Evolutionary conservation across 2,329 filamentous ascomycete species (phyloP).

Genomic region (Arthrinium puccinioides): DNA sequence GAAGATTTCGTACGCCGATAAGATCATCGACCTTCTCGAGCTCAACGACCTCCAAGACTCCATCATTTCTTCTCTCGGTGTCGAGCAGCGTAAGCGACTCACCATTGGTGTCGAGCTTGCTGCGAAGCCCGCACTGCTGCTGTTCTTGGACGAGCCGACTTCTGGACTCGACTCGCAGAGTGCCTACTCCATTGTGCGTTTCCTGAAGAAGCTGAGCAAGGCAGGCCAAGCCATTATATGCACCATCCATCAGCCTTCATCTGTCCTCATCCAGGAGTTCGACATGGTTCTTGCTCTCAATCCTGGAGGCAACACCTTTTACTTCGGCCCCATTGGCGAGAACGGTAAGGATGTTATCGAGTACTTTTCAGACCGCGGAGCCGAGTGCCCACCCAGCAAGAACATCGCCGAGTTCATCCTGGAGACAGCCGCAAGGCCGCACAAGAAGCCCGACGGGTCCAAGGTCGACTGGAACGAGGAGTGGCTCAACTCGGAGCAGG

Average conservation of each 20-base stretch:
- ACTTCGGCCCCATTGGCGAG: constrained; percentile 66
- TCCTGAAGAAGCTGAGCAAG: constrained; percentile 55
- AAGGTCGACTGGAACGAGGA: constrained; percentile 66
- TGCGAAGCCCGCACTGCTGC: constrained; percentile 65
- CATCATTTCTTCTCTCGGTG: constrained; percentile 67
- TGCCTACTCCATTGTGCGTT: constrained; percentile 66
- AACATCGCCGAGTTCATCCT: constrained; percentile 44
- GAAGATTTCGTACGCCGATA: constrained; percentile 62
- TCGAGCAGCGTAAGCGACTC: constrained; percentile 70
- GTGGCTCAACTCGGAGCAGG: constrained; percentile 61
- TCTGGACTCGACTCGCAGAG: constrained; percentile 61
- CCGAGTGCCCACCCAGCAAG: constrained; percentile 51
- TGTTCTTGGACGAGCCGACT: constrained; percentile 70
- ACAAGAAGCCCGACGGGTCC: constrained; percentile 24
- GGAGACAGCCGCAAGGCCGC: constrained; percentile 32
- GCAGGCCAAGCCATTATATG: constrained; percentile 67
- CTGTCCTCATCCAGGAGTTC: constrained; percentile 63
- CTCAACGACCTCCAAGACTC: constrained; percentile 62
- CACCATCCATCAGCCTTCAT: constrained; percentile 67
- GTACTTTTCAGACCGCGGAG: constrained; percentile 61
- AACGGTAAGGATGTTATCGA: constrained; percentile 57
- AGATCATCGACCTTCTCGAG: constrained; percentile 61
- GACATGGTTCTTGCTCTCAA: constrained; percentile 67
- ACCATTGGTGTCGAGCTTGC: constrained; percentile 83
- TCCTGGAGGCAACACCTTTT: constrained; percentile 63